phyloP scores from a whole-genome alignment of 768 basidiomycete genomes.

The Tremella yokohamensis region DNA sequence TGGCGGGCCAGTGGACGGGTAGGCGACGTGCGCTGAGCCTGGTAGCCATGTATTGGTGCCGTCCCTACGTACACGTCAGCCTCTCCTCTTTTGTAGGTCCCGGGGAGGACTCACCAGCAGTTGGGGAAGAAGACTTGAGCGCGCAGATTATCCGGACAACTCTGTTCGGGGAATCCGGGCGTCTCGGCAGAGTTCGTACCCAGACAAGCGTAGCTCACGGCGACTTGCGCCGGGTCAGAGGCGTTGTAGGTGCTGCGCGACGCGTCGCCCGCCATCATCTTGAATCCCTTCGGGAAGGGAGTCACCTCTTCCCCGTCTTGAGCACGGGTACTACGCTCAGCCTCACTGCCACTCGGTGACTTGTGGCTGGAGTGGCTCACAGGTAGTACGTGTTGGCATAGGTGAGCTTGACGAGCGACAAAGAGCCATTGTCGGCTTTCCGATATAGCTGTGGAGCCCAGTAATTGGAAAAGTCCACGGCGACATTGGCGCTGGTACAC shows the following conservation, averaged over 20 bases:
- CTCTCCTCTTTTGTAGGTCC: too few species aligned
- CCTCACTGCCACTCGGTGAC: not conserved
- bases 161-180: slow-evolving; percentile 18
- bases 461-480: slow-evolving; percentile 32
- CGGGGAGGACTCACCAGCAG: slow-evolving; percentile 20
- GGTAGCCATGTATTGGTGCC: slow-evolving; percentile 29
- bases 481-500: slow-evolving; percentile 31
- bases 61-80: slow-evolving; percentile 6
- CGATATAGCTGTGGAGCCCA: slow-evolving; percentile 29
- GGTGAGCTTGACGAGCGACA: slow-evolving; percentile 6
- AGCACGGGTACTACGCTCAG: not conserved
- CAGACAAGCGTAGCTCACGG: slow-evolving; percentile 30
- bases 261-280: slow-evolving; percentile 38
- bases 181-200: slow-evolving; percentile 12
- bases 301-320: slow-evolving; percentile 20
- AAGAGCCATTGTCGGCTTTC: not conserved
- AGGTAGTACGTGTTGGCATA: slow-evolving; percentile 3
- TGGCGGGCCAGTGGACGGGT: slow-evolving; percentile 12
- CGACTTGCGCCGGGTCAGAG: slow-evolving; percentile 19
- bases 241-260: slow-evolving; percentile 17
- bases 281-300: slow-evolving; percentile 37
- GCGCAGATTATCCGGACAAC: slow-evolving; percentile 30
- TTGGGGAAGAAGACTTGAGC: slow-evolving; percentile 33
- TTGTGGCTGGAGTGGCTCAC: not conserved
- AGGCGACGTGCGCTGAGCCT: slow-evolving; percentile 27